Conservation (phyloP, 2,329 filamentous ascomycete species). For the Achaetomium macrosporum region DNA sequence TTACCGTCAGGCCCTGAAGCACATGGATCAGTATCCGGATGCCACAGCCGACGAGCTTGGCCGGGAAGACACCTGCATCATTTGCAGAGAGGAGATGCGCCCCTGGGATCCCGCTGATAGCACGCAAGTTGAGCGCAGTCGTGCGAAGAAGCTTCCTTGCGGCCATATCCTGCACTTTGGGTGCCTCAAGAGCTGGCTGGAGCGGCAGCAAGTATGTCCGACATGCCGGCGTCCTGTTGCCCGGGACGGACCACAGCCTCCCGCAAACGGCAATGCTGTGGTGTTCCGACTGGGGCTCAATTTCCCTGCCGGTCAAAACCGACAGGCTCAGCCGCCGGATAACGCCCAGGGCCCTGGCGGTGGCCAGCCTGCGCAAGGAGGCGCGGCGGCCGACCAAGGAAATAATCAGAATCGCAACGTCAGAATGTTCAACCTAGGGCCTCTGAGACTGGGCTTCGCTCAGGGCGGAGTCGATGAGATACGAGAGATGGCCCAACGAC, state of each 20-base stretch:
- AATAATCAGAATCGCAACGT: conserved; percentile 31
- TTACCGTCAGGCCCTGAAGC: conserved; percentile 83
- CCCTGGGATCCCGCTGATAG: conserved; percentile 61
- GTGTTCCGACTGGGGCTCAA: conserved; percentile 31
- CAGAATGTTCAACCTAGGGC: conserved; percentile 51
- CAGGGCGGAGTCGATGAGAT: conserved; percentile 59
- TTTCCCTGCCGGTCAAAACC: conserved; percentile 31
- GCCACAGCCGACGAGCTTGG: conserved; percentile 80
- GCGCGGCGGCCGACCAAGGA: conserved; percentile 22
- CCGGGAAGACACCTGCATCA: conserved; percentile 91
- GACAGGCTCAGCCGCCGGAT: conserved; percentile 26
- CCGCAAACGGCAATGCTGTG: conserved; percentile 33
- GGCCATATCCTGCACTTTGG: conserved; percentile 92
- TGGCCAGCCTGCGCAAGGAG: conserved; percentile 29
- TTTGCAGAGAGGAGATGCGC: conserved; percentile 93
- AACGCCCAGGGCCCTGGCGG: conserved; percentile 25
- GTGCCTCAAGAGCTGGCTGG: conserved; percentile 93
- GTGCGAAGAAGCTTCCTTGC: conserved; percentile 94
- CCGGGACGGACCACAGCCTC: conserved; percentile 39
- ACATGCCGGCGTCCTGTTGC: conserved; percentile 86
- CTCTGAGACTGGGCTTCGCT: conserved; percentile 70
- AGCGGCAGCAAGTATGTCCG: conserved; percentile 94
- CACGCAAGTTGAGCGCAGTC: conserved; percentile 73
- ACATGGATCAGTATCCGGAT: conserved; percentile 94
- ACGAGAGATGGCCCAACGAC: conserved; percentile 59